Evolutionary conservation across 306 rosid species (phyloP).

Genomic region (Neltuma alba): DNA sequence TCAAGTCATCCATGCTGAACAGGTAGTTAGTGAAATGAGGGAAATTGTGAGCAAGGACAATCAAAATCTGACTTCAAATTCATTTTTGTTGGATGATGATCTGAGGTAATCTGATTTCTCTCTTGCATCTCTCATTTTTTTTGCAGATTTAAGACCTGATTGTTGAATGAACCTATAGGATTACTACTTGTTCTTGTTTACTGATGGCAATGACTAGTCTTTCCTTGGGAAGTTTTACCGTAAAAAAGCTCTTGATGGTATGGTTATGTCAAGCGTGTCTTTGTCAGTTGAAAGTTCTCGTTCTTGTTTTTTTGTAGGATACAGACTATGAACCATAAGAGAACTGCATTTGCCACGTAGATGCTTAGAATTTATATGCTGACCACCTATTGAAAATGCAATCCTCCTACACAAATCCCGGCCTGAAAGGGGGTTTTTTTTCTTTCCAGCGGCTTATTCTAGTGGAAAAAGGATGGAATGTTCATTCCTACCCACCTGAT

Average conservation of each 20-base stretch:
- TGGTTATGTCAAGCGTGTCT: no score
- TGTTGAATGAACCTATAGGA: constrained; percentile 28
- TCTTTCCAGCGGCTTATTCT: no score
- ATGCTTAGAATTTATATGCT: neutral
- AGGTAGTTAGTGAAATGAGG: constrained; percentile 98
- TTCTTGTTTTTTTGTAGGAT: neutral
- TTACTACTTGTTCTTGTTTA: neutral
- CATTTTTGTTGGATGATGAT: constrained; percentile 98
- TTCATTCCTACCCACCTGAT: neutral
- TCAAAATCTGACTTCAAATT: constrained; percentile 86
- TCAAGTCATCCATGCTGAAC: constrained; percentile 42
- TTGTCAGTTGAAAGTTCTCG: neutral
- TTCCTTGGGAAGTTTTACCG: constrained; percentile 4
- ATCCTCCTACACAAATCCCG: neutral
- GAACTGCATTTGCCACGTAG: neutral
- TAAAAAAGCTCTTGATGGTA: neutral
- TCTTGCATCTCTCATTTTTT: constrained; percentile 9
- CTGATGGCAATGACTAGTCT: constrained; percentile 4
- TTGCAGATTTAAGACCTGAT: constrained; percentile 22
- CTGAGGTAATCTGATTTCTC: constrained; percentile 65
- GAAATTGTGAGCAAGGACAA: constrained; percentile 88
- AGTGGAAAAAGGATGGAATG: neutral
- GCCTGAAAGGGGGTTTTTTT: neutral
- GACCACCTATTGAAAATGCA: neutral
- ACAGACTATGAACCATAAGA: no score